phyloP scores from a whole-genome alignment of 306 rosid genomes.

The Lablab purpureus region DNA sequence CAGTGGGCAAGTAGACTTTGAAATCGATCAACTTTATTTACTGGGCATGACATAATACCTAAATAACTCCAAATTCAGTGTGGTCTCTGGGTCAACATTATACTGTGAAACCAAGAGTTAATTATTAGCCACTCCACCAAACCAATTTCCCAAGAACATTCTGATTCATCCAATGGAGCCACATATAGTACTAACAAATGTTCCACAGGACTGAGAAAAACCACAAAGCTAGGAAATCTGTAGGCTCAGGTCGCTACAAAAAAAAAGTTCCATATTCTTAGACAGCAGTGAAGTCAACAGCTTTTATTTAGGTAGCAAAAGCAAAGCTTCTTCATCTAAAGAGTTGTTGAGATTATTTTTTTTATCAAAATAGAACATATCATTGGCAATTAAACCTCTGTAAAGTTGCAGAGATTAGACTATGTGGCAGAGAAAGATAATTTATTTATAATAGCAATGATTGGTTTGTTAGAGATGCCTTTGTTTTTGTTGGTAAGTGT shows the following conservation, averaged over 20 bases:
- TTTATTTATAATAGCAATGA: constrained; percentile 41
- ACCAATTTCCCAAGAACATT: not conserved
- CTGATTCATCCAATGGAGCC: not conserved
- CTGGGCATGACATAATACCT: not conserved
- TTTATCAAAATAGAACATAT: not conserved
- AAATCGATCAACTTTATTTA: not conserved
- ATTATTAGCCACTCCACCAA: not conserved
- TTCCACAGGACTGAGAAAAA: not conserved
- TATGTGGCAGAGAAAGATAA: not conserved
- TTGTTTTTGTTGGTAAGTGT: constrained; percentile 30
- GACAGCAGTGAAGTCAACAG: constrained; percentile 56
- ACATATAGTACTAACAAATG: not conserved
- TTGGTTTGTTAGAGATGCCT: constrained; percentile 59
- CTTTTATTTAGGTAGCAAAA: constrained; percentile 44
- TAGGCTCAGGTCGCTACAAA: constrained; percentile 8
- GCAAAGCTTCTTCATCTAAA: constrained; percentile 14
- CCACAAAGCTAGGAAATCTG: constrained; percentile 30
- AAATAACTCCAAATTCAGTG: not conserved
- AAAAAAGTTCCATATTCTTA: constrained; percentile 30
- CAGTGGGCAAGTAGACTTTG: not conserved
- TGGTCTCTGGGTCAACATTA: not conserved
- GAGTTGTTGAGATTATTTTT: constrained; percentile 32
- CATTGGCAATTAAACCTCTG: not conserved
- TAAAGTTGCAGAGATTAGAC: not conserved
- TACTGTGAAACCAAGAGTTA: not conserved